A percentile compares a stretch with the other conserved stretches of the same genome.
Evolutionary conservation across 768 basidiomycete species (phyloP).

Genomic region (Suillus bovinus): DNA sequence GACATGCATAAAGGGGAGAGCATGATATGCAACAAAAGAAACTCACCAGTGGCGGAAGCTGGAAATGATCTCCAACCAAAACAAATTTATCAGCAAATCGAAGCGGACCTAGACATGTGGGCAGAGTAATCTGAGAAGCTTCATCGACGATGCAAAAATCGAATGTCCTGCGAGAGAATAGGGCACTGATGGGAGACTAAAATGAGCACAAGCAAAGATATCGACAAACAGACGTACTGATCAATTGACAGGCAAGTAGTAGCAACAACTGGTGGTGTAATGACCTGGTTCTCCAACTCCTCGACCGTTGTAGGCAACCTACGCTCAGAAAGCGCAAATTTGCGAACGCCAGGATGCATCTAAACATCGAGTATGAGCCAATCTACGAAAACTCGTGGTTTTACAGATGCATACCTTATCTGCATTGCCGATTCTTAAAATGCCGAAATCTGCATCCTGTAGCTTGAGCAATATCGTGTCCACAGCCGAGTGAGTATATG

Average conservation of each 20-base stretch:
- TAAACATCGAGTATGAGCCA: slow-evolving; percentile 30
- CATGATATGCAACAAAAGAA: not conserved
- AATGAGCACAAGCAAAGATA: slow-evolving; percentile 11
- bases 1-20: not conserved
- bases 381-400: not conserved
- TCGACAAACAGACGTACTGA: slow-evolving; percentile 59
- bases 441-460: slow-evolving; percentile 62
- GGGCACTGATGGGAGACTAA: slow-evolving; percentile 50
- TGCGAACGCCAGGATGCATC: slow-evolving; percentile 82
- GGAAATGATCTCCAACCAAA: slow-evolving; percentile 96
- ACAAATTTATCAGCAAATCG: slow-evolving; percentile 90
- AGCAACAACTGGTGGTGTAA: slow-evolving; percentile 91
- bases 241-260: slow-evolving; percentile 94
- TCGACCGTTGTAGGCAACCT: slow-evolving; percentile 66
- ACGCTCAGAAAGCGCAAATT: slow-evolving; percentile 64
- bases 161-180: slow-evolving; percentile 84
- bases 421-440: slow-evolving; percentile 84
- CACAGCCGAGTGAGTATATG: slow-evolving; percentile 97
- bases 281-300: slow-evolving; percentile 78
- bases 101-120: slow-evolving; percentile 92
- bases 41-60: slow-evolving; percentile 89
- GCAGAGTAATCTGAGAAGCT: slow-evolving; percentile 95
- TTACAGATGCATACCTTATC: slow-evolving; percentile 67
- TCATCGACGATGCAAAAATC: slow-evolving; percentile 99
- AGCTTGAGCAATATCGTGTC: slow-evolving; percentile 94